A percentile compares a stretch with the other conserved stretches of the same genome.
phyloP scores from a whole-genome alignment of 495 filamentous ascomycete genomes.

The Penicillium soppii region DNA sequence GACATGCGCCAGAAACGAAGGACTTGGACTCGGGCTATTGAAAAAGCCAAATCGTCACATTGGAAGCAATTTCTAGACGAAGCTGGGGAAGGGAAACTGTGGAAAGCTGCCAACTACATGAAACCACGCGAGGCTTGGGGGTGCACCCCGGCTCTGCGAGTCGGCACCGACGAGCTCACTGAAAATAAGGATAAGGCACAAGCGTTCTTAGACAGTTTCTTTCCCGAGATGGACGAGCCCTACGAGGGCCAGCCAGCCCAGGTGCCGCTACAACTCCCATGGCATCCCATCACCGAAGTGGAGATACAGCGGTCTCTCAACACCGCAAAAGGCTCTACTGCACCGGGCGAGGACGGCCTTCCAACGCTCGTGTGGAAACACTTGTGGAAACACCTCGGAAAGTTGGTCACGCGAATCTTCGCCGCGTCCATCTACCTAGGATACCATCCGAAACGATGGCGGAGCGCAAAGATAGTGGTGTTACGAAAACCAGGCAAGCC shows the following conservation, averaged over 20 bases:
- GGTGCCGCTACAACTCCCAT: neutral
- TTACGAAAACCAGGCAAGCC: conserved; percentile 24
- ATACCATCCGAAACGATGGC: conserved; percentile 19
- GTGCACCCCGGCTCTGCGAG: conserved; percentile 1
- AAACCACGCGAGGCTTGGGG: conserved; percentile 7
- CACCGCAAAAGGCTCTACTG: conserved; percentile 9
- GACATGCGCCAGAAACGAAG: neutral
- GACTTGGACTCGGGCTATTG: conserved; percentile 16
- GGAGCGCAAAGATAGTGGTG: conserved; percentile 21
- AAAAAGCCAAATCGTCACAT: conserved; percentile 15
- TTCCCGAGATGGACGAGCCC: conserved; percentile 7
- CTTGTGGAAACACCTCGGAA: conserved; percentile 7
- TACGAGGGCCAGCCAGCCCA: neutral
- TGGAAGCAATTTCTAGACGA: conserved; percentile 24
- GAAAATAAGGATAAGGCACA: conserved; percentile 9
- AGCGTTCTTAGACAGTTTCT: conserved; percentile 8
- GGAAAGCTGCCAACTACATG: conserved; percentile 17
- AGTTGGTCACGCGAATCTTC: neutral
- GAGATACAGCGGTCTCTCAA: conserved; percentile 7
- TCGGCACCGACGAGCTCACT: conserved; percentile 1
- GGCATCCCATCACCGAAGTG: neutral
- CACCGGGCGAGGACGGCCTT: conserved; percentile 12
- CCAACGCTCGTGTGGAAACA: conserved; percentile 15
- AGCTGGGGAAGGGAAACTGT: conserved; percentile 19
- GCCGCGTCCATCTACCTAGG: conserved; percentile 9